Evolutionary conservation across 2,329 filamentous ascomycete genomes (phyloP), one percentile per base, ranked within the genome.

Genomic region (Emergomyces pasteurianus): DNA sequence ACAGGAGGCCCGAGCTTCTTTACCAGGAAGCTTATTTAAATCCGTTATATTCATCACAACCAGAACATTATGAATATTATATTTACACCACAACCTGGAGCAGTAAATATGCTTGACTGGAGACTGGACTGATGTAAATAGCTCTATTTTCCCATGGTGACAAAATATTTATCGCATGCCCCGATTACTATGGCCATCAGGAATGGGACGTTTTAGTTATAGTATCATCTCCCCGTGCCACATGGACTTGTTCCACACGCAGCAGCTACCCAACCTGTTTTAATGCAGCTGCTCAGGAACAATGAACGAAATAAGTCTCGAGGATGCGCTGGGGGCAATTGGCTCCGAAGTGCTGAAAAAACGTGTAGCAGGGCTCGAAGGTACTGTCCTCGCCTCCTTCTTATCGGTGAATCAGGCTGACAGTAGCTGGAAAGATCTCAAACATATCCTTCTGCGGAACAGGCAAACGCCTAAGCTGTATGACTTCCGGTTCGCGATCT

Each of bases 371-470:
- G 83, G 80, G 38, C 72, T 85, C 62, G 76, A 77, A 64, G 75
- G 77, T 79, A 67, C 52, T 46, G 58, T 43, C 46, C 7, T 43
- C 42, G 9, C 14, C 34, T n/a, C 26, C 26, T 43, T 36, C n/a
- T 56, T 38, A 21, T 3, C 12, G 26, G 28, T 4, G 34, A 26
- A 57, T 34, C 2, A 34, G 52, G 62, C 65, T 65, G 58, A 66
- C 62, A 66, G 21, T 59, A 65, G 55, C 21, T 43, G 10, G 6
- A 36, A 62, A 80, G 79, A 83, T 66, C 72, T 86, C 60, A 81
- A 80, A 68, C 77, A 81, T 63, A 79, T 85, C 59, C 73, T 86
- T 38, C 77, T 78, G 59, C 77, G 81, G 66, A 82, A 81, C 66
- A 80, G 76, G 66, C 74, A 67, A 38, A 72, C 68, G 50, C 67